Conservation (phyloP, 1,139 yeast genomes). For the Williopsis jadinii region DNA sequence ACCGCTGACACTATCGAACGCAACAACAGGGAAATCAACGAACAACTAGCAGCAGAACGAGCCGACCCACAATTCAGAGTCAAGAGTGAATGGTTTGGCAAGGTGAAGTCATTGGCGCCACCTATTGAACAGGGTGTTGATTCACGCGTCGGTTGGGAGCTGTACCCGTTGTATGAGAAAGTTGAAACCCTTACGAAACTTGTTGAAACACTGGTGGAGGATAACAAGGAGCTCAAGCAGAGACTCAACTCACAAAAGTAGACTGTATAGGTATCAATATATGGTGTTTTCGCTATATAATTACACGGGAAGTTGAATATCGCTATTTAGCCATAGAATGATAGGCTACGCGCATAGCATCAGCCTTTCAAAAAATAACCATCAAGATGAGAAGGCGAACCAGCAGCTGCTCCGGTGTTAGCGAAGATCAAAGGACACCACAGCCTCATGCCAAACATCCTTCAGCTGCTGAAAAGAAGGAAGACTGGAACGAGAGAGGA, state of each 20-base stretch:
- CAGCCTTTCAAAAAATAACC: no score
- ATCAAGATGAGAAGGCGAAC: no score
- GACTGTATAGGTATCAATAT: no score
- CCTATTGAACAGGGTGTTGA: conserved; percentile 50
- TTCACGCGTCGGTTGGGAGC: conserved; percentile 62
- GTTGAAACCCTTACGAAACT: conserved; percentile 26
- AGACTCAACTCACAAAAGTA: conserved; percentile 1
- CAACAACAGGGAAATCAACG: conserved; percentile 32
- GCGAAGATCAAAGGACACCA: no score
- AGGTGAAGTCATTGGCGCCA: conserved; percentile 43
- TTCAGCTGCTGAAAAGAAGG: conserved; percentile 3
- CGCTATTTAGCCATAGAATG: no score
- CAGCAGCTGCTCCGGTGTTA: no score
- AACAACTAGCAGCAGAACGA: conserved; percentile 57
- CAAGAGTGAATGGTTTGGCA: conserved; percentile 41
- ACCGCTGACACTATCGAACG: conserved; percentile 7
- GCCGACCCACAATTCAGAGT: conserved; percentile 65
- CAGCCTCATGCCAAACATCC: conserved; percentile 1
- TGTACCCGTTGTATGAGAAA: conserved; percentile 43
- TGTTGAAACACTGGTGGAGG: conserved; percentile 21
- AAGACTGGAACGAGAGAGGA: not conserved
- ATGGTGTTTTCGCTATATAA: no score
- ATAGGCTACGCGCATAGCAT: no score
- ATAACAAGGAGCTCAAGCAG: conserved; percentile 13
- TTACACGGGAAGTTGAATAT: no score